Conservation (phyloP, 345 rosid genomes). For the Lepidium sativum region DNA sequence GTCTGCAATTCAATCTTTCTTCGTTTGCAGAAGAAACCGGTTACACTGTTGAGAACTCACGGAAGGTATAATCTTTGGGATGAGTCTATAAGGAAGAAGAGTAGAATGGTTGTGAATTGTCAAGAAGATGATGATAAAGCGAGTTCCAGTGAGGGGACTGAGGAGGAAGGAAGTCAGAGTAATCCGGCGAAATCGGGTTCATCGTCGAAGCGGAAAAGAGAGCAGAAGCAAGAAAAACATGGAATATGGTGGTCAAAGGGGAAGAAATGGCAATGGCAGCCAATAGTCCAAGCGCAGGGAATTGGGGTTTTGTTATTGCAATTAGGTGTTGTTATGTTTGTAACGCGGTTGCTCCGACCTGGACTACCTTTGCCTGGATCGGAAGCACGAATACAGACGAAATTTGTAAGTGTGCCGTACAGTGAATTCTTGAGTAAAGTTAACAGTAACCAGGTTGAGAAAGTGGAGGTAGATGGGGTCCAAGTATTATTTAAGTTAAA, state of each 20-base stretch:
- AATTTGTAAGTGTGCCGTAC: conserved; percentile 67
- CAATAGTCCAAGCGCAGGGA: conserved; percentile 70
- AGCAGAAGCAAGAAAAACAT: conserved; percentile 39
- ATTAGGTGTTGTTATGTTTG: conserved; percentile 73
- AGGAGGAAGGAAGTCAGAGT: conserved; percentile 21
- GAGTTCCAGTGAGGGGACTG: conserved; percentile 36
- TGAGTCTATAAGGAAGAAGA: conserved; percentile 28
- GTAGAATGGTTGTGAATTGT: conserved; percentile 42
- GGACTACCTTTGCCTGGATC: conserved; percentile 77
- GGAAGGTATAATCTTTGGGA: conserved; percentile 24
- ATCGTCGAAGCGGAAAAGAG: conserved; percentile 43
- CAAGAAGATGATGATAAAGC: conserved; percentile 58
- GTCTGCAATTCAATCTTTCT: conserved; percentile 22
- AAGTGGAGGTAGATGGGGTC: conserved; percentile 88
- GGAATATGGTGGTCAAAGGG: conserved; percentile 65
- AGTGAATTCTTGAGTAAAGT: conserved; percentile 83
- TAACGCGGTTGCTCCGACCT: conserved; percentile 77
- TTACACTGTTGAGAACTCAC: neutral
- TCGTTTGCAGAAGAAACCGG: conserved; percentile 14
- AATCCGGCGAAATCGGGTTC: conserved; percentile 26
- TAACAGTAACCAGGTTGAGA: conserved; percentile 55
- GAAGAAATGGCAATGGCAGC: conserved; percentile 72
- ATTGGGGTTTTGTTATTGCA: conserved; percentile 69
- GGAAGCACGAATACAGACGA: conserved; percentile 63
- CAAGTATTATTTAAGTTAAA: conserved; percentile 78